phyloP scores from a whole-genome alignment of 2,329 filamentous ascomycete species.

The Xylariaceae sp. region DNA sequence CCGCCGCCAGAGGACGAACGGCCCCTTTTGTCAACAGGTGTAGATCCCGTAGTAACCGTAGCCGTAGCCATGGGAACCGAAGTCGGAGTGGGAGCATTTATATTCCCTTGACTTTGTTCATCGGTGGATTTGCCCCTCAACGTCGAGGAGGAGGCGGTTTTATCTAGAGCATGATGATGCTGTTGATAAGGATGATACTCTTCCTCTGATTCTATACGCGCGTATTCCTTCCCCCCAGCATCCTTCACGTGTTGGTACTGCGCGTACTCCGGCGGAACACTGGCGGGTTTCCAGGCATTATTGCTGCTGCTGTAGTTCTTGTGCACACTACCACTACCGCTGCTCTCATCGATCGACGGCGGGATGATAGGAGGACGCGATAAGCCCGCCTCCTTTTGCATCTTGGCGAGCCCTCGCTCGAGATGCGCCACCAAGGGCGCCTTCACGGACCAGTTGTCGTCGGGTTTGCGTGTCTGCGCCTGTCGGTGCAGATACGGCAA shows the following conservation, averaged over 20 bases:
- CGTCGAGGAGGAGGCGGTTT: slow-evolving; percentile 18
- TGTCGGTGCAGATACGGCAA: slow-evolving; percentile 56
- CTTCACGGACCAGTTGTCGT: slow-evolving; percentile 52
- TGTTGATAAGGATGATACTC: slow-evolving; percentile 6
- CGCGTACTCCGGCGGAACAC: slow-evolving; percentile 20
- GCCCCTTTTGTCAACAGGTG: slow-evolving; percentile 26
- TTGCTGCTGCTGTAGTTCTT: too few species aligned
- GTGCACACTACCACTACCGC: slow-evolving; percentile 8
- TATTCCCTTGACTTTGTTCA: slow-evolving; percentile 16
- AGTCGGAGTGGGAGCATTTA: not conserved
- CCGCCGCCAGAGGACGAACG: slow-evolving; percentile 29
- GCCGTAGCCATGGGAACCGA: slow-evolving; percentile 10
- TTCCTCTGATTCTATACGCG: slow-evolving; percentile 7
- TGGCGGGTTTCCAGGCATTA: slow-evolving; percentile 8
- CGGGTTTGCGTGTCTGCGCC: slow-evolving; percentile 43
- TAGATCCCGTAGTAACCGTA: slow-evolving; percentile 2
- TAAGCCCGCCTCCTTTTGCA: slow-evolving; percentile 45
- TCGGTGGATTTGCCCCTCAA: slow-evolving; percentile 18
- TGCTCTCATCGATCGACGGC: not conserved
- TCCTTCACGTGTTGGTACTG: slow-evolving; percentile 12
- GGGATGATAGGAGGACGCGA: not conserved
- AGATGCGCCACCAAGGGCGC: slow-evolving; percentile 58
- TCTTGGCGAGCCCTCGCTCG: slow-evolving; percentile 53
- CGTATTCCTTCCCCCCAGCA: not conserved
- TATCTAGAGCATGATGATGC: slow-evolving; percentile 14